These are phyloP conservation scores for Exobasidium cylindrosporum DNA, from an alignment of 1,284 basidiomycete genomes.

Conservation along the genomic window DNA sequence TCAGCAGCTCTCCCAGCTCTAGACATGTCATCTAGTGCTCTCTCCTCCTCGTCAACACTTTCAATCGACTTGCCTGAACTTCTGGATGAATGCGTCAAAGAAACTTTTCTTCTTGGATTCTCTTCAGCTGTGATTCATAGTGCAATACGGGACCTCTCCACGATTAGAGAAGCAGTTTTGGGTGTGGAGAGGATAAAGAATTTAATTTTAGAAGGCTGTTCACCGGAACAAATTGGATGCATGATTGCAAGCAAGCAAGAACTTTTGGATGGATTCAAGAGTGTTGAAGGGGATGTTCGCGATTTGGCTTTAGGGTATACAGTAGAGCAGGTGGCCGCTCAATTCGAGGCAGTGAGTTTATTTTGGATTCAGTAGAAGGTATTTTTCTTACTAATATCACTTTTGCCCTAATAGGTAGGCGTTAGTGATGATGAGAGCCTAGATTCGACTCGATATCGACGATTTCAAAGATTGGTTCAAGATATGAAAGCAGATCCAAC, in stretches of 20 bases:
- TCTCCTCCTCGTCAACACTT: not conserved
- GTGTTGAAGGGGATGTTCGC: conserved; percentile 5
- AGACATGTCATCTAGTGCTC: no score
- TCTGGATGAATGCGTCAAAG: not conserved
- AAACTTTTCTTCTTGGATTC: conserved; percentile 1
- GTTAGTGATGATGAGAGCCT: not conserved
- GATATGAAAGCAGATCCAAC: not conserved
- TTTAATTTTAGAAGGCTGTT: not conserved
- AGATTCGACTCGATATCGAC: not conserved
- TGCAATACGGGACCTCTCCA: not conserved
- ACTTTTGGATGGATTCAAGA: conserved; percentile 1
- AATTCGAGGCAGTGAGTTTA: not conserved
- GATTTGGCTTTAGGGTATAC: conserved; percentile 10
- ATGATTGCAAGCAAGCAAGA: conserved; percentile 4
- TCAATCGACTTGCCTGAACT: not conserved
- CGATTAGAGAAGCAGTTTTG: not conserved
- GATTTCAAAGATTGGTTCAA: not conserved
- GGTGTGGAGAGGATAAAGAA: not conserved
- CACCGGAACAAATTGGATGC: conserved; percentile 7
- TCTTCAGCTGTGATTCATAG: not conserved
- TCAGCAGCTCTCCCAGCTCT: no score
- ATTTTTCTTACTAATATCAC: not conserved
- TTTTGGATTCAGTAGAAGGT: not conserved
- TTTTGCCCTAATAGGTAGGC: not conserved
- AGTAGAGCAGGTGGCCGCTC: not conserved